Conservation (phyloP, 805 yeast species). For the Candida nitratophila region DNA sequence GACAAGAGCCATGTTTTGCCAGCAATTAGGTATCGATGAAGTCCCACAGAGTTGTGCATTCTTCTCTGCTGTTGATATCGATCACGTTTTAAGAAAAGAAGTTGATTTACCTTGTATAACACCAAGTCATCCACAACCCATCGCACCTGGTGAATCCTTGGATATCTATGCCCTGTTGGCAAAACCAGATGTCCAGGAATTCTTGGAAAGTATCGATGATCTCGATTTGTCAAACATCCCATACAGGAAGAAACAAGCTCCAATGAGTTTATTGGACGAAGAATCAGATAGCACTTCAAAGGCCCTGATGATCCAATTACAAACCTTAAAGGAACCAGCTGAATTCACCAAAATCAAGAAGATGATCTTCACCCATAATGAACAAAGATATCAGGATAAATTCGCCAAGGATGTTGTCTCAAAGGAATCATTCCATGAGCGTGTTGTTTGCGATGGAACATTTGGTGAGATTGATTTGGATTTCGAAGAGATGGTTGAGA, state of each 20-base stretch:
- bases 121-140: constrained; percentile 69
- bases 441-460: constrained; percentile 12
- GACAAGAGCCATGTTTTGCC: constrained; percentile 95
- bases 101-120: constrained; percentile 89
- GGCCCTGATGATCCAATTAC: constrained; percentile 21
- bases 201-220: constrained; percentile 13
- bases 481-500: constrained; percentile 15
- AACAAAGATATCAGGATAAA: constrained; percentile 7
- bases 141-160: constrained; percentile 74
- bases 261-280: constrained; percentile 22
- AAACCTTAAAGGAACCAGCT: constrained; percentile 19
- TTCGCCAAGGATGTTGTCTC: constrained; percentile 8
- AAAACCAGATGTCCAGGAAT: constrained; percentile 25
- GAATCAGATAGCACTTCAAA: constrained; percentile 15
- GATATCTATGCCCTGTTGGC: constrained; percentile 49
- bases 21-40: constrained; percentile 81
- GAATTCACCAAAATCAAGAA: constrained; percentile 23
- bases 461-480: constrained; percentile 9
- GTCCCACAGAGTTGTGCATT: constrained; percentile 95
- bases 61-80: constrained; percentile 90
- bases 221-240: constrained; percentile 10
- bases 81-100: constrained; percentile 81
- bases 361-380: constrained; percentile 10
- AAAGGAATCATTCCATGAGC: constrained; percentile 11
- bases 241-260: constrained; percentile 8